Evolutionary conservation across 306 rosid genomes (phyloP), one percentile per base, ranked within the genome.

Genomic region (Ormosia emarginata): DNA sequence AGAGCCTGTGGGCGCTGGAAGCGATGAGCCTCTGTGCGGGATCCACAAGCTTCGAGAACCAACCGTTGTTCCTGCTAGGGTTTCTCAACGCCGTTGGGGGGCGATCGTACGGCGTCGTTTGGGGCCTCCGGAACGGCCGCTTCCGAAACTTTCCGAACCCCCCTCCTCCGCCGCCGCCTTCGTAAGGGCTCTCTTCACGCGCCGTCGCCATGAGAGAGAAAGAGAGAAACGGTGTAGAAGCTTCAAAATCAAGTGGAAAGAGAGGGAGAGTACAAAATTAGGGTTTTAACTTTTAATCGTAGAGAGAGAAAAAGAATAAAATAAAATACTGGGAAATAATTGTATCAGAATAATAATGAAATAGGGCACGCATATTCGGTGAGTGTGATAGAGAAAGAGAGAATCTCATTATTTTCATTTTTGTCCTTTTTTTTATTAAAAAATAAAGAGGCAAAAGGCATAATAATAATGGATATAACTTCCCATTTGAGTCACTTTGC

Each of bases 31-130:
- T 84, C 88, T 95, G 99, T 13, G 99, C 99, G 12, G 99, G 99
- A 95, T 95, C 96, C 61, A 93, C 92, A 6, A 95, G 73, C 90
- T 91, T 92, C 47, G 97, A 93, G 85, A 95, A 73, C 99, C 97
- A 95, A 7, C 95, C 91, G 32, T 81, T 58, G 82, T 37, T 75
- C 36, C 61, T 37, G 76, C 62, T 72, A 58, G 95, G 90, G 90
- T 89, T 91, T 74, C 97, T 83, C 2, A 93, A 57, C 47, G 90
- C 88, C 9, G 89, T 50, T 34, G 90, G 87, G 13, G 97, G 98
- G 0, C 99, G 93, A 81, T 93, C 97, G 59, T 95, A 95, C 44
- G 99, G 98, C 81, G 95, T 95, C 70, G 91, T 18, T 40, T 87
- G 95, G 1, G 74, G 46, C 78, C 82, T 86, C 41, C 94, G 83